A percentile compares a stretch with the other conserved stretches of the same genome.
Evolutionary conservation across 306 rosid genomes (phyloP).

Genomic region (Rosa rugosa): DNA sequence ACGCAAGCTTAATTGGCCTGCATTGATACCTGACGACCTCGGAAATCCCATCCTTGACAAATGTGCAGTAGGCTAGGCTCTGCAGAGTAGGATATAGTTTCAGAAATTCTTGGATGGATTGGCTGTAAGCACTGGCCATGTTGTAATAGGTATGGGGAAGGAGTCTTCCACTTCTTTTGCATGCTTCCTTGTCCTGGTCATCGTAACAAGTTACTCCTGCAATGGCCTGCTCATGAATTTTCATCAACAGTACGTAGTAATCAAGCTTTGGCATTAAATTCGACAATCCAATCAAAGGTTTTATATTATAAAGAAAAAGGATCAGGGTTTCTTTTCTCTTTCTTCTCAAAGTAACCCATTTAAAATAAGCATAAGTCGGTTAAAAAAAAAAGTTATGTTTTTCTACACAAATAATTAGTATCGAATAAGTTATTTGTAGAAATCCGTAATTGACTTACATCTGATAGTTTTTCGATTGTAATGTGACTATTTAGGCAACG

Average conservation of each 20-base stretch:
- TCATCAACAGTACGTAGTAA: background rate
- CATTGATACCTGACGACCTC: conserved; percentile 65
- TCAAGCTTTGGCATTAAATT: conserved; percentile 1
- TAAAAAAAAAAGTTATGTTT: too few species aligned
- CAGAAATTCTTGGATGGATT: conserved; percentile 52
- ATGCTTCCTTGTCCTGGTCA: conserved; percentile 30
- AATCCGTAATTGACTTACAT: conserved; percentile 33
- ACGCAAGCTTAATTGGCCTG: conserved; percentile 40
- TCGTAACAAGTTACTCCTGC: conserved; percentile 42
- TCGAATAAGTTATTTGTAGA: background rate
- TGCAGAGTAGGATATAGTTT: conserved; percentile 61
- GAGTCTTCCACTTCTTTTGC: conserved; percentile 43
- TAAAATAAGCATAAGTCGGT: too few species aligned
- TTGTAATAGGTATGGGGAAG: conserved; percentile 43
- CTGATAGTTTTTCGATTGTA: conserved; percentile 42
- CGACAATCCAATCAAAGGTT: background rate
- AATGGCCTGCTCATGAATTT: conserved; percentile 36
- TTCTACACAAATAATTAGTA: background rate
- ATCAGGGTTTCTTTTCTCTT: too few species aligned
- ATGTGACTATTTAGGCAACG: conserved; percentile 40
- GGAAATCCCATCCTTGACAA: conserved; percentile 43
- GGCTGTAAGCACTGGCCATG: conserved; percentile 63
- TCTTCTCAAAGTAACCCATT: too few species aligned
- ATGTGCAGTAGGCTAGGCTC: conserved; percentile 49
- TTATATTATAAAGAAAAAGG: too few species aligned